phyloP scores from a whole-genome alignment of 176 grass and related monocot genomes.

The Bolboschoenus planiculmis region DNA sequence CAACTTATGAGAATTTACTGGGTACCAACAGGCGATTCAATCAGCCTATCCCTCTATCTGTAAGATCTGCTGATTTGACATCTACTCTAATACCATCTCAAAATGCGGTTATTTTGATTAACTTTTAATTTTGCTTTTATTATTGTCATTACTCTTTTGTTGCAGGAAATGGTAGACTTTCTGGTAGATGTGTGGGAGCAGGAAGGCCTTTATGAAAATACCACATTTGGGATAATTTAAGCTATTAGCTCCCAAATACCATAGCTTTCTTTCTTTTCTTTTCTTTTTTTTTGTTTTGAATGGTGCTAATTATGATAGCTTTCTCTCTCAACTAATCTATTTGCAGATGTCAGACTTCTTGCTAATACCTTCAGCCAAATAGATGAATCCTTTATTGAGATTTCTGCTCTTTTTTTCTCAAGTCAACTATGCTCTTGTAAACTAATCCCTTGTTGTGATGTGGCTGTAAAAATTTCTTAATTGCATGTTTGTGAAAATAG shows the following conservation, averaged over 20 bases:
- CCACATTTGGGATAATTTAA: conserved; percentile 11
- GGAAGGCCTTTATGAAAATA: conserved; percentile 85
- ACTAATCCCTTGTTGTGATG: not conserved
- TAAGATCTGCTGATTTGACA: conserved; percentile 27
- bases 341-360: not conserved
- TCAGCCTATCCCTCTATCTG: conserved; percentile 63
- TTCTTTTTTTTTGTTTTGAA: not conserved
- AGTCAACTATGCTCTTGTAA: not conserved
- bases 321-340: conserved; percentile 8
- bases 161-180: conserved; percentile 95
- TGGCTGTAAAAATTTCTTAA: not conserved
- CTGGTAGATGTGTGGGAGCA: conserved; percentile 87
- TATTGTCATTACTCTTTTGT: conserved; percentile 9
- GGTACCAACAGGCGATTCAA: conserved; percentile 78
- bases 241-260: not conserved
- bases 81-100: not conserved
- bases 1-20: conserved; percentile 79
- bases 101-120: not conserved
- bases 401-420: not conserved
- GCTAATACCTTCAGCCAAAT: not conserved
- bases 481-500: not conserved
- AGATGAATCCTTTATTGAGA: conserved; percentile 1
- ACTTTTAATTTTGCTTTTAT: not conserved
- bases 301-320: not conserved
- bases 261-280: not conserved